Percentiles rank a stretch among this genome's conserved stretches.
Conservation (phyloP, 2,329 filamentous ascomycete genomes). For the Capronia americana region DNA sequence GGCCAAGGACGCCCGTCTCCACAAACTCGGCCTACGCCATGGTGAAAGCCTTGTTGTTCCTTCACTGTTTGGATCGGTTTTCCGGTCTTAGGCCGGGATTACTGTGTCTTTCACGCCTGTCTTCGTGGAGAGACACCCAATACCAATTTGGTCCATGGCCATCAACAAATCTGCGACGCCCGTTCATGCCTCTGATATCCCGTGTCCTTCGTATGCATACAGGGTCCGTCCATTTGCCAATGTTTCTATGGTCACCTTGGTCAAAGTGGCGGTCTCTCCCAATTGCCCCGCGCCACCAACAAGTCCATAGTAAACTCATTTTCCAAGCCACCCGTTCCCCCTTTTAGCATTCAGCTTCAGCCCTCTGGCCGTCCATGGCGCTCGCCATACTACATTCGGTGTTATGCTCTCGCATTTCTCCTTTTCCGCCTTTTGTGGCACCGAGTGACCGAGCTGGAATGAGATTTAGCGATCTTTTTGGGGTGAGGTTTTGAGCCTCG, state of each 20-base stretch:
- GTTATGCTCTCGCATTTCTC: slow-evolving; percentile 14
- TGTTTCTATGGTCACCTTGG: neutral
- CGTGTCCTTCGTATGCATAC: neutral
- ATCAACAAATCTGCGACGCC: neutral
- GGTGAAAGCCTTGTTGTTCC: neutral
- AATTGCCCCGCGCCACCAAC: slow-evolving; percentile 14
- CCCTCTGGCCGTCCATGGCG: slow-evolving; percentile 14
- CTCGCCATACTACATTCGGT: slow-evolving; percentile 22
- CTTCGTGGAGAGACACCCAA: neutral
- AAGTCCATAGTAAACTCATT: slow-evolving; percentile 19
- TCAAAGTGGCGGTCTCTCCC: neutral
- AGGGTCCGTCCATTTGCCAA: neutral
- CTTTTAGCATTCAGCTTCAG: slow-evolving; percentile 23
- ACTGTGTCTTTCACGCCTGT: neutral
- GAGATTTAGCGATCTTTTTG: slow-evolving; percentile 25
- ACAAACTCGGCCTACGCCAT: neutral
- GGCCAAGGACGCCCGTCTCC: neutral
- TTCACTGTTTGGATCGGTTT: neutral
- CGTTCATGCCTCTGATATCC: neutral
- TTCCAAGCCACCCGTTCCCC: slow-evolving; percentile 32
- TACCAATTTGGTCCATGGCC: neutral
- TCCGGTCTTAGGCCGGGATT: neutral
- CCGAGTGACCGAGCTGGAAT: slow-evolving; percentile 17
- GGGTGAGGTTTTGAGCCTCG: slow-evolving; percentile 11
- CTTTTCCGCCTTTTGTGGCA: slow-evolving; percentile 18